phyloP scores from a whole-genome alignment of 225 moss, liverwort and hornwort species.

The Ulota crispa region DNA sequence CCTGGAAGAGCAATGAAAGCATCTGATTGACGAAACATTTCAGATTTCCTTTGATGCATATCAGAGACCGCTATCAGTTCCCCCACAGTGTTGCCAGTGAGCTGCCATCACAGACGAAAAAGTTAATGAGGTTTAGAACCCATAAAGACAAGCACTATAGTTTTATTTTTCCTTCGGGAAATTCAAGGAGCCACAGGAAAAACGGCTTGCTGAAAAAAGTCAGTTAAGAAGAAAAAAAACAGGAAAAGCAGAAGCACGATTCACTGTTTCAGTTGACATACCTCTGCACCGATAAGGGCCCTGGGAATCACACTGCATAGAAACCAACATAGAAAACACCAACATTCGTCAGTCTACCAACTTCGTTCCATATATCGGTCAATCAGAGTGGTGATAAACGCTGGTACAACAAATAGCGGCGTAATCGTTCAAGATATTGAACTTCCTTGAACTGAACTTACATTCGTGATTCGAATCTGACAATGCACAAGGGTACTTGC shows the following conservation, averaged over 20 bases:
- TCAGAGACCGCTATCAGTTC: constrained; percentile 71
- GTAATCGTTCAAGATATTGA: rapidly evolving
- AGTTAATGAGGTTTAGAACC: neutral
- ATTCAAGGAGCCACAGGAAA: neutral
- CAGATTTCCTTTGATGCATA: constrained; percentile 92
- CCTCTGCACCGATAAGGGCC: constrained; percentile 75
- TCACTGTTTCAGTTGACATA: neutral
- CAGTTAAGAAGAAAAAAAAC: rapidly evolving
- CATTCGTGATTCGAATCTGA: rapidly evolving
- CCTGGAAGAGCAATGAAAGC: constrained; percentile 98
- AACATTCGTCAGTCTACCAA: neutral
- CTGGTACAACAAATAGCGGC: too few relatives aligned
- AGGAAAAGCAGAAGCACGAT: rapidly evolving
- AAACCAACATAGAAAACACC: neutral
- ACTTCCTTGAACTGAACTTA: too few relatives aligned
- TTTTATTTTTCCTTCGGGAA: too few relatives aligned
- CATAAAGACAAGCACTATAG: rapidly evolving
- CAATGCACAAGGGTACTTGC: neutral
- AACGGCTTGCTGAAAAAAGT: rapidly evolving
- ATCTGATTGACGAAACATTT: constrained; percentile 89
- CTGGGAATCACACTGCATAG: constrained; percentile 73
- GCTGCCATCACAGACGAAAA: constrained; percentile 28
- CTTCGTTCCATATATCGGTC: neutral
- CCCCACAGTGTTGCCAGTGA: constrained; percentile 76
- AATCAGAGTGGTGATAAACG: neutral